Evolutionary conservation across 176 grass and related monocot species (phyloP).

Genomic region (Hordeum marinum): DNA sequence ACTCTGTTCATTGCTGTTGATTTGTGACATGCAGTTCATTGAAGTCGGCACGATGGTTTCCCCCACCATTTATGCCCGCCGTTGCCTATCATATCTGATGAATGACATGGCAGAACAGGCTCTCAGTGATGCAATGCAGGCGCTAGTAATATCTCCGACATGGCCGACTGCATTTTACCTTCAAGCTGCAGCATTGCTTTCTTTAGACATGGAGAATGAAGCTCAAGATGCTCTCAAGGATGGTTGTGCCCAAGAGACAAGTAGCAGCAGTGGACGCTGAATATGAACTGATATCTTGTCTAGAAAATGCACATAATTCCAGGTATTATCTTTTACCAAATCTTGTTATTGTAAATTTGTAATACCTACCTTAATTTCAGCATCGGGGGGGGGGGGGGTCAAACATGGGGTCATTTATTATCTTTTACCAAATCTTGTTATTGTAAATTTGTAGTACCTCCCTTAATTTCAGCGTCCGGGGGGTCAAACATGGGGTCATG

Average conservation of each 20-base stretch:
- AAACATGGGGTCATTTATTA: slow-evolving; percentile 39
- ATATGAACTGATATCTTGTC: slow-evolving; percentile 18
- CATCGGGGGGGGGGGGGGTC: neutral
- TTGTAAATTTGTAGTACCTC: neutral
- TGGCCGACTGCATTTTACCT: slow-evolving; percentile 96
- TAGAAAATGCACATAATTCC: slow-evolving; percentile 42
- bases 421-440: neutral
- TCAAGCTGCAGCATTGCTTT: slow-evolving; percentile 68
- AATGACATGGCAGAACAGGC: slow-evolving; percentile 71
- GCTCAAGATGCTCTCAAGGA: slow-evolving; percentile 83
- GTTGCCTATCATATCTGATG: slow-evolving; percentile 91
- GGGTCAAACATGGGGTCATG: neutral
- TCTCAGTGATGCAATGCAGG: slow-evolving; percentile 79
- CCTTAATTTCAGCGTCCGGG: neutral
- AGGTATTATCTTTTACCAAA: slow-evolving; percentile 18
- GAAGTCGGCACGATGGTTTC: slow-evolving; percentile 95
- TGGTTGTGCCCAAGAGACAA: slow-evolving; percentile 66
- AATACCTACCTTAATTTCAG: neutral
- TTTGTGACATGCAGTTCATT: slow-evolving; percentile 77
- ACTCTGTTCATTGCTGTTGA: neutral
- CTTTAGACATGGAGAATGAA: slow-evolving; percentile 85
- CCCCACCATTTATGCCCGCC: slow-evolving; percentile 85
- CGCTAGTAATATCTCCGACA: slow-evolving; percentile 82
- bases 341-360: neutral
- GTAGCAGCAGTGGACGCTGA: slow-evolving; percentile 46